Conservation (phyloP, 2,329 filamentous ascomycete genomes). For the Pseudocercospora eumusae region DNA sequence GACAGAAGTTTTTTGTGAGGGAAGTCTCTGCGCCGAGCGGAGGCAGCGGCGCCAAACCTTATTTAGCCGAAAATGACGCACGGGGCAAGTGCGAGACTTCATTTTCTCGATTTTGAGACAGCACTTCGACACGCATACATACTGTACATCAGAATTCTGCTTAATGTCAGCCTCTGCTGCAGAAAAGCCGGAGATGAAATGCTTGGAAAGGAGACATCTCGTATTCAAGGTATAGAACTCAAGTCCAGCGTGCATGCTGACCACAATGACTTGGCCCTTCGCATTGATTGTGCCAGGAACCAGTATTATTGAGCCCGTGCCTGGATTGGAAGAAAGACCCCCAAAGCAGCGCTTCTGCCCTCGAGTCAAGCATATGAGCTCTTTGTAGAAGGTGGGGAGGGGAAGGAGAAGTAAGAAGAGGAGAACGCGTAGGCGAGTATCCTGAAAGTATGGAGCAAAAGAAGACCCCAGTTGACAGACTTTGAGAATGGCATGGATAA, state of each 20-base stretch:
- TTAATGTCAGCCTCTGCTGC: not conserved
- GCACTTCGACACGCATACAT: not conserved
- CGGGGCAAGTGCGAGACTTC: not conserved
- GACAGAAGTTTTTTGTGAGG: not conserved
- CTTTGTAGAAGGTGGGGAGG: not conserved
- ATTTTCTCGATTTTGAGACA: not conserved
- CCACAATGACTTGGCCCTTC: not conserved
- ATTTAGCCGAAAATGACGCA: not conserved
- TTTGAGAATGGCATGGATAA: too few relatives aligned
- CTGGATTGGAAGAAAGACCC: not conserved
- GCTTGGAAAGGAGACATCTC: not conserved
- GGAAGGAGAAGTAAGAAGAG: not conserved
- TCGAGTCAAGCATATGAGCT: not conserved
- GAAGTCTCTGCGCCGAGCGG: not conserved
- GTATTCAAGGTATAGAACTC: not conserved
- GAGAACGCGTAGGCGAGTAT: too few relatives aligned
- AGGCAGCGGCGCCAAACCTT: not conserved
- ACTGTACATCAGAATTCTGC: not conserved
- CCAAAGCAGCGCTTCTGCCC: not conserved
- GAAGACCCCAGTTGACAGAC: too few relatives aligned
- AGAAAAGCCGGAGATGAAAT: not conserved
- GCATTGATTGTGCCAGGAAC: not conserved
- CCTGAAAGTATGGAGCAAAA: too few relatives aligned
- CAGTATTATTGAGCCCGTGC: not conserved
- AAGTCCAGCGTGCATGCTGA: not conserved